Evolutionary conservation across 2,329 filamentous ascomycete genomes (phyloP), one percentile per base, ranked within the genome.

Genomic region (Ascochyta lentis): DNA sequence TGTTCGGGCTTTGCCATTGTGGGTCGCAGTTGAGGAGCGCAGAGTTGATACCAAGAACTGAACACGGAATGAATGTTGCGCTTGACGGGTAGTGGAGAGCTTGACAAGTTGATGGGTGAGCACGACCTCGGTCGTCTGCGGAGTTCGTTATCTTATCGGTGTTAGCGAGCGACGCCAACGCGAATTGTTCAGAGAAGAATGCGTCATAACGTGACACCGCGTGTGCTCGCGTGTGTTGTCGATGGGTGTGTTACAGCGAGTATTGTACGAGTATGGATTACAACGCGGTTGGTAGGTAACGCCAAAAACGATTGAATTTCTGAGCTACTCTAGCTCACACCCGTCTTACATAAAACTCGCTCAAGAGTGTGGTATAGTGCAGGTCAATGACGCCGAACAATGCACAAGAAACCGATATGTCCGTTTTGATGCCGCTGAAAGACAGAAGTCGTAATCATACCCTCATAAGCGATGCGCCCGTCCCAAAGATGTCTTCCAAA

Each of bases 161-260:
- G 58, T 45, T 56, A 80, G 81, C 63, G 82, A 82, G 29, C 29
- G 29, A 29, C 27, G 12, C 29, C 40, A 31, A 42, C 38, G 44
- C 44, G 38, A 33, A 38, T 31, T 4, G 22, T 19, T 16, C 15
- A 27, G 34, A 16, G 5, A 10, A 29, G 16, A 33, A 16, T 43
- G 47, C 53, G 53, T 51, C 38, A 47, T 51, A 51, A 56, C 48
- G 47, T 50, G 47, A 50, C 47, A 42, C 8, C 53, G 53, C 47
- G 53, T 55, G 10, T 31, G 12, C 29, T 31, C 29, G 29, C 6
- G 29, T 13, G 12, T 15, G 13, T 15, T 12, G 13, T 13, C 4
- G 13, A 31, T 31, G 29, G 13, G 29, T 15, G 13, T 31, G 12
- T 13, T 31, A 37, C n/a, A 16, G 34, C 34, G 9, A 37, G 12